Evolutionary conservation across 1,139 yeast species (phyloP).

Genomic region (Lodderomyces orthopsilosis): DNA sequence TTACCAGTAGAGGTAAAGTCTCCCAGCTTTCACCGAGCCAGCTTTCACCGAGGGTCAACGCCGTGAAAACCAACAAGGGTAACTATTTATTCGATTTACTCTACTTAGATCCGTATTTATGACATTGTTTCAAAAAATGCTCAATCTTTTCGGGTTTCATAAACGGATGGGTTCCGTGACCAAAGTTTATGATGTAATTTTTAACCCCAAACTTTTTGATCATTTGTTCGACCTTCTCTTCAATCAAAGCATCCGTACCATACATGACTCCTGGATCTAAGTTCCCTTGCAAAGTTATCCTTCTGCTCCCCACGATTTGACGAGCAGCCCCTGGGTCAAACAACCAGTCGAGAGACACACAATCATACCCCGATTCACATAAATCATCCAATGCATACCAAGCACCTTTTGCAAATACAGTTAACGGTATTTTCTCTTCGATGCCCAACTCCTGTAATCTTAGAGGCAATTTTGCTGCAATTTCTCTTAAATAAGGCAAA

Average conservation of each 20-base stretch:
- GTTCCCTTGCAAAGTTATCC: slow-evolving; percentile 88
- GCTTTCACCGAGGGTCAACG: too few species aligned
- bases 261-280: slow-evolving; percentile 93
- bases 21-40: too few species aligned
- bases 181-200: slow-evolving; percentile 87
- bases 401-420: slow-evolving; percentile 93
- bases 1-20: too few species aligned
- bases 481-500: slow-evolving; percentile 81
- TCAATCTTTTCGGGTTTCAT: slow-evolving; percentile 89
- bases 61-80: too few species aligned
- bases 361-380: slow-evolving; percentile 81
- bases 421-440: slow-evolving; percentile 72
- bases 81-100: too few species aligned
- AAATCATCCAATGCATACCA: slow-evolving; percentile 94
- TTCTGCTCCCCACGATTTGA: slow-evolving; percentile 67
- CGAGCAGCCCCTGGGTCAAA: slow-evolving; percentile 86
- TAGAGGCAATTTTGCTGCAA: slow-evolving; percentile 63
- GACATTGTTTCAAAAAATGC: slow-evolving; percentile 84
- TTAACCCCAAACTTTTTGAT: slow-evolving; percentile 86
- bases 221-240: slow-evolving; percentile 82
- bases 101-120: slow-evolving; percentile 58
- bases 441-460: slow-evolving; percentile 73
- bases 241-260: slow-evolving; percentile 79
- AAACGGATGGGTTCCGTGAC: slow-evolving; percentile 97
- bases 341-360: slow-evolving; percentile 90